Percentiles rank a stretch among this genome's conserved stretches.
Evolutionary conservation across 495 filamentous ascomycete species (phyloP).

Genomic region (Penicillium soppii): DNA sequence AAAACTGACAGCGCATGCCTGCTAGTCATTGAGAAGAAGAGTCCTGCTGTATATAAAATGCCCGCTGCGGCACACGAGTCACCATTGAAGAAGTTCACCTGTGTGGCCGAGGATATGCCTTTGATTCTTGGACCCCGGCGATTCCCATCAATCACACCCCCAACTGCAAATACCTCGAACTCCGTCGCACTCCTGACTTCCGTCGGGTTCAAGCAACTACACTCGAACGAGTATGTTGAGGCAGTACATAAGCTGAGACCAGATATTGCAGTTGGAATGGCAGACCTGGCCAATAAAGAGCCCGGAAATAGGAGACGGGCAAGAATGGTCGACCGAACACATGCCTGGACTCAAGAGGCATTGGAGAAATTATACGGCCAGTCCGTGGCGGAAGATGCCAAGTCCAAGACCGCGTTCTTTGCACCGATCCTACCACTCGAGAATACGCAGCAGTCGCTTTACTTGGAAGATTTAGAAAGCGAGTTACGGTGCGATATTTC

Average conservation of each 20-base stretch:
- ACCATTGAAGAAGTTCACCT: conserved; percentile 72
- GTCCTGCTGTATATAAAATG: conserved; percentile 47
- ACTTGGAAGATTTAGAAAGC: conserved; percentile 63
- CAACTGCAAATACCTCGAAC: conserved; percentile 68
- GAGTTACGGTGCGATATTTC: conserved; percentile 56
- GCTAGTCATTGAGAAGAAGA: conserved; percentile 72
- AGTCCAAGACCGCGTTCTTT: conserved; percentile 56
- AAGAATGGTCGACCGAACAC: conserved; percentile 85
- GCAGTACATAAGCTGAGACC: conserved; percentile 63
- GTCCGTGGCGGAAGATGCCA: conserved; percentile 31
- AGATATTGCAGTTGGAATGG: conserved; percentile 77
- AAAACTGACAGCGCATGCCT: conserved; percentile 29
- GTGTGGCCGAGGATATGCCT: conserved; percentile 51
- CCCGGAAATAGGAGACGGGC: conserved; percentile 68
- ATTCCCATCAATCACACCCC: conserved; percentile 69
- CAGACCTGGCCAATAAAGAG: conserved; percentile 64
- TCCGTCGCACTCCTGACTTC: conserved; percentile 78
- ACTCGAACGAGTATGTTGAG: conserved; percentile 63
- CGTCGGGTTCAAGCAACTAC: conserved; percentile 73
- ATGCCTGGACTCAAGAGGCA: conserved; percentile 60
- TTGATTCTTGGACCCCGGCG: conserved; percentile 79
- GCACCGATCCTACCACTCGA: conserved; percentile 78
- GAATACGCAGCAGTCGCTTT: conserved; percentile 71
- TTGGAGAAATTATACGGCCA: conserved; percentile 52
- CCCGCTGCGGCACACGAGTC: conserved; percentile 42